Base-by-base conservation (phyloP, 2,329 filamentous ascomycete species). In the Coccinonectria pachysandricola region DNA sequence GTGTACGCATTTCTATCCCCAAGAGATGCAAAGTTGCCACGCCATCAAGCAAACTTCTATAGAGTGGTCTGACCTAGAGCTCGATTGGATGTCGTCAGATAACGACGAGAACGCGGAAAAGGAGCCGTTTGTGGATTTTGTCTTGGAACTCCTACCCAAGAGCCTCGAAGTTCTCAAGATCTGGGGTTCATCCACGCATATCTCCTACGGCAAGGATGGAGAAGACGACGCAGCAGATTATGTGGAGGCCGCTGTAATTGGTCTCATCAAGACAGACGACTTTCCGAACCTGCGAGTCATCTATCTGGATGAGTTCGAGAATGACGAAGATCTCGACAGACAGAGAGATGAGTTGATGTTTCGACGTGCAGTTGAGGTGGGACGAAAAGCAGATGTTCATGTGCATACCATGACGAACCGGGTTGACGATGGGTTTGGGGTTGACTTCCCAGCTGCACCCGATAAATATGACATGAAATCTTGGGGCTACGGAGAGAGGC, bases 381-480 rank as follows among this genome's bases (percentile, higher is more conserved):
- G 39, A 3, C 9, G 8, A 2, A 18, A 21, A 3, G 15, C 27
- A 4, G 32, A 29, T 1, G 37, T 43, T 2, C 25, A 32, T 3
- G 30, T 43, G 8, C 23, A 23, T 3, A 43, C 32, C 3, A 2
- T 33, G 5, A 39, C 28, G 18, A 37, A 43, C 3, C 27, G 17
- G 14, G 24, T 33, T 1, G 39, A 42, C 5, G 26, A 19, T 0
- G 28, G 21, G 3, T 17, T 35, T 8, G 36, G 37, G 39, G 37
- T 12, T n/a, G 29, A 24, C 0, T 43, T 41, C 4, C 35, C 32
- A 3, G 28, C 20, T 8, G 30, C 17, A 3, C 39, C 30, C 4
- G 37, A 41, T 7, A 14, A 10, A 4, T 43, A 28, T n/a, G 32
- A 37, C 13, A 4, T 43, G 6, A 43, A 33, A 15, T 36, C 37